A percentile compares a stretch with the other conserved stretches of the same genome.
These are phyloP conservation scores for Monotropa hypopitys DNA, from an alignment of 179 eudicot species.

Conservation along the genomic window DNA sequence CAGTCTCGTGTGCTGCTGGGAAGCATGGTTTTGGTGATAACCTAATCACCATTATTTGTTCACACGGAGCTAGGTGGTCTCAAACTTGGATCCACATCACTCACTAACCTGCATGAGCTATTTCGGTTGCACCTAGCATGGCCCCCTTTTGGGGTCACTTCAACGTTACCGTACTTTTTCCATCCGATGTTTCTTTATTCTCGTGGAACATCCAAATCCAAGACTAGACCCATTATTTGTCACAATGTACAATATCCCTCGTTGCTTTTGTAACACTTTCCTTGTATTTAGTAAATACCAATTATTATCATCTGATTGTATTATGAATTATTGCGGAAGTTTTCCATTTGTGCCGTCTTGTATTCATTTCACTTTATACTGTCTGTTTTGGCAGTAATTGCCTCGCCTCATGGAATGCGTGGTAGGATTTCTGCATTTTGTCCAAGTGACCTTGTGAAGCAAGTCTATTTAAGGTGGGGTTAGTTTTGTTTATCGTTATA, in stretches of 20 bases:
- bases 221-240: not conserved
- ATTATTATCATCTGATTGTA: not conserved
- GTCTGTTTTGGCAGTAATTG: conserved; percentile 51
- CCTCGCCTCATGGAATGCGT: conserved; percentile 94
- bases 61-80: not conserved
- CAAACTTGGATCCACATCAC: conserved; percentile 1
- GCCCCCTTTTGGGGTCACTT: not conserved
- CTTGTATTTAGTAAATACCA: not conserved
- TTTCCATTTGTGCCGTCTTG: not conserved
- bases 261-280: not conserved
- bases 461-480: conserved; percentile 58
- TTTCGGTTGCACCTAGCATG: not conserved
- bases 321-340: not conserved
- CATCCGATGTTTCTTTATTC: not conserved
- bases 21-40: not conserved
- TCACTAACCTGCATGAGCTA: not conserved
- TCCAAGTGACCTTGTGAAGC: conserved; percentile 92
- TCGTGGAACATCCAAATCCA: not conserved
- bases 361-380: conserved; percentile 6
- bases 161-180: not conserved
- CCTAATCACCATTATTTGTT: not conserved
- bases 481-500: not conserved
- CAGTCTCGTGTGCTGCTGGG: not conserved
- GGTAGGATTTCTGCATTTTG: conserved; percentile 83
- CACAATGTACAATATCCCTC: not conserved